Evolutionary conservation across 129 eudicot genomes (phyloP), one percentile per base, ranked within the genome.

Genomic region (Logfia minima): DNA sequence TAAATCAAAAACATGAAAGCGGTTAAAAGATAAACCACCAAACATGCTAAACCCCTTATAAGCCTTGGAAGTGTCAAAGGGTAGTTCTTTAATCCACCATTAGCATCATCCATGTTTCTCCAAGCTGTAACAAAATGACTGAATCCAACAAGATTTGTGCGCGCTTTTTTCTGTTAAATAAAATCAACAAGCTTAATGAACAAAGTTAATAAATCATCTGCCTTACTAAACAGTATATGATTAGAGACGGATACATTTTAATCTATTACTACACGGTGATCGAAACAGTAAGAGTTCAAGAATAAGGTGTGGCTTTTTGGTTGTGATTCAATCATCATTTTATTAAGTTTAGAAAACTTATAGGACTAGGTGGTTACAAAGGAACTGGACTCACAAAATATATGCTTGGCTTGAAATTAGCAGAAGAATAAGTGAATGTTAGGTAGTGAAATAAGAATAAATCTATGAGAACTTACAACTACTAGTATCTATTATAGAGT

Each of bases 1-100:
- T 86, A 92, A 13, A 88, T 83, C 66, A 92, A 64, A 34, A 86
- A 84, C 79, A 78, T 84, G 76, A 90, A 90, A 17, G 98, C 93
- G 6, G 98, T 88, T 22, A 74, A 90, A 81, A 92, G 83, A 73
- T 83, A 82, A 78, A 90, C 85, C 37, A 74, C 75, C 66, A 92
- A 78, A 66, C 95, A 90, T 85, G 84, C 69, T 24, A 88, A 3
- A 43, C 96, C 98, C 84, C 98, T 86, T 26, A 90, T 5, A 34
- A 84, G 64, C 79, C 89, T 88, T n/a, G 85, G 78, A 61, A 87
- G 82, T 66, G 90, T 92, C 84, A 92, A 78, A 3, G 89, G 83
- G 68, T 75, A 72, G 64, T 74, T 88, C 84, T 83, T 92, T 60
- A 78, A 58, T 56, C 65, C 87, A 61, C 77, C 70, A 24, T 77